Evolutionary conservation across 805 yeast genomes (phyloP).

Genomic region (Sugiyamaella mastotermitis): DNA sequence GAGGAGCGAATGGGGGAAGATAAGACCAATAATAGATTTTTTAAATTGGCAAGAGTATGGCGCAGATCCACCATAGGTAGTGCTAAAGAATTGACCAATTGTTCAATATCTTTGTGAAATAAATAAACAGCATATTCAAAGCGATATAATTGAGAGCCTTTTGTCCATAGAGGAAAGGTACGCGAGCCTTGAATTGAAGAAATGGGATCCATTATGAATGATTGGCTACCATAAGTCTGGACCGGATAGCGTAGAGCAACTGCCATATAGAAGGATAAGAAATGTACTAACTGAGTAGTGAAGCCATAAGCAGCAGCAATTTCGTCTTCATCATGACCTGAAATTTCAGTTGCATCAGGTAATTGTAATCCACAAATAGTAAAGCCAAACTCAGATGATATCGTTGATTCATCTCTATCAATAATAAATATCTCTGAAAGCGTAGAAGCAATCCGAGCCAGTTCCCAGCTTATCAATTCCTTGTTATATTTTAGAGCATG

Average conservation of each 20-base stretch:
- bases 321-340: slow-evolving; percentile 32
- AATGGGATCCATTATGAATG: slow-evolving; percentile 45
- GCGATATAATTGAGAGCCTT: slow-evolving; percentile 37
- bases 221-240: slow-evolving; percentile 41
- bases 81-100: slow-evolving; percentile 30
- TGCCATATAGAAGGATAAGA: slow-evolving; percentile 37
- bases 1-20: no score
- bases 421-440: slow-evolving; percentile 24
- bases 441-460: slow-evolving; percentile 25
- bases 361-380: slow-evolving; percentile 32
- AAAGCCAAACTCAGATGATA: slow-evolving; percentile 22
- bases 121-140: slow-evolving; percentile 47
- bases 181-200: slow-evolving; percentile 35
- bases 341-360: slow-evolving; percentile 22
- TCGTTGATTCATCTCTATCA: slow-evolving; percentile 7
- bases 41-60: slow-evolving; percentile 34
- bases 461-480: slow-evolving; percentile 10
- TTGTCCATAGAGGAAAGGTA: slow-evolving; percentile 46
- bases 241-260: slow-evolving; percentile 47
- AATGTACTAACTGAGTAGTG: slow-evolving; percentile 37
- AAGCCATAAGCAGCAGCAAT: slow-evolving; percentile 46
- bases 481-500: neutral
- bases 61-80: slow-evolving; percentile 30
- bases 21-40: slow-evolving; percentile 28
- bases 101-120: slow-evolving; percentile 43